Evolutionary conservation across 768 basidiomycete genomes (phyloP), one percentile per base, ranked within the genome.

Genomic region (Cystoderma amianthinum): DNA sequence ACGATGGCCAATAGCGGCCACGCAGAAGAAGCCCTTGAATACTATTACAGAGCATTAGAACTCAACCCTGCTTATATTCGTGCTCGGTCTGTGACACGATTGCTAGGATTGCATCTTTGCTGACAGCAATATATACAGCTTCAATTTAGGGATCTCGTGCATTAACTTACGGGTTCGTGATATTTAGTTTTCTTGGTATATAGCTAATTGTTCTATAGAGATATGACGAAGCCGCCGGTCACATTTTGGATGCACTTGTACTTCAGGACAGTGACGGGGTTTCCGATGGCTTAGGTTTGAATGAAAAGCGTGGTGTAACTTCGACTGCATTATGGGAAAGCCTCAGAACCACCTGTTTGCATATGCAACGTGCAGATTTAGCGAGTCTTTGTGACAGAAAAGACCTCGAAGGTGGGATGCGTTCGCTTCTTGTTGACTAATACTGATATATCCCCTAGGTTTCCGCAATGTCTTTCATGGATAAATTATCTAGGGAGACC

Each of bases 61-160:
- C 68, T 94, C 43, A 89, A 94, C 54, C 91, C 94, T 4, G 71
- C 76, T 12, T 97, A 94, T 54, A 90, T 96, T 44, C 82, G 94
- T 42, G 93, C 92, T 2, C 78, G 88, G 87, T 80, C 41, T 43
- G 68, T 56, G 16, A 30, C 36, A 17, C 34, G 20, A n/a, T 28
- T 23, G 17, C 20, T 33, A 35, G 28, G 4, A 32, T 37, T 38
- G 39, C 41, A 24, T 43, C 25, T 32, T n/a, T n/a, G n/a, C n/a
- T 38, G 30, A 39, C 17, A 36, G 32, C 25, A 41, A 28, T n/a
- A 4, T 30, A 30, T 35, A n/a, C 43, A 93, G 92, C 51, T 96
- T 90, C 61, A 96, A 97, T 60, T 69, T 96, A 12, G 93, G 92
- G 16, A 96, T 96, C 46, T 89, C 91, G 1, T 89, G 82, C 56